Base-by-base conservation (phyloP, 1,284 basidiomycete genomes). In the Coniferiporia weirii region DNA sequence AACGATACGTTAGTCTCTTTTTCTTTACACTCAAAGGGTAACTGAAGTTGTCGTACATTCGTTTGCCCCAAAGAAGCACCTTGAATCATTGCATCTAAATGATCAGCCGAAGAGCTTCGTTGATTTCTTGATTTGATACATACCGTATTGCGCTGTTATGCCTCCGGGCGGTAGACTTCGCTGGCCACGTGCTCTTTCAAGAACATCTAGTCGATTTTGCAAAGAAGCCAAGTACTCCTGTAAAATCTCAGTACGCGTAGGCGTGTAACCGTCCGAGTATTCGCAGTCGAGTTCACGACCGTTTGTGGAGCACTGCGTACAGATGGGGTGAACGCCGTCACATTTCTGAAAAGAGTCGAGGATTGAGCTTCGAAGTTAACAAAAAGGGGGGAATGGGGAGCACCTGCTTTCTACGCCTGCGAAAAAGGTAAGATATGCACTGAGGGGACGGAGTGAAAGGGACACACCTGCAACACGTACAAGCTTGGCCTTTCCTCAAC, bases 371-470 rank as follows among this genome's bases (percentile, higher is more conserved):
- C 12, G 32, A 10, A 15, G 32, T 20, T 15, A 36, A 20, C 17
- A 34, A 38, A 6, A 12, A 43, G 15, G n/a, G 10, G 6, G 44
- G 15, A 22, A 32, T 8, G 22, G 4, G 5, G 52, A 68, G 52
- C 40, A 73, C 75, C 67, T 76, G 72, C 64, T 78, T 76, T 32
- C 76, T 67, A 59, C 72, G 73, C 58, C 75, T 76, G 44, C 12
- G 36, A 43, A 20, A 46, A 55, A 27, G 36, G 54, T 53, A 46
- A 17, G 38, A 17, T 34, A 15, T 7, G 20, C 22, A 36, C 13
- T 9, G 10, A 22, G 7, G 40, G n/a, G 5, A 48, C 0, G 15
- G 6, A 38, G 36, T 12, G 22, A 22, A 19, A 45, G 19, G 8
- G 7, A 54, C 64, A 40, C 45, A 67, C 66, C 67, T 64, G 65